Base-by-base conservation (phyloP, 441 rosid species). In the Pelargonium myrrhifolium region DNA sequence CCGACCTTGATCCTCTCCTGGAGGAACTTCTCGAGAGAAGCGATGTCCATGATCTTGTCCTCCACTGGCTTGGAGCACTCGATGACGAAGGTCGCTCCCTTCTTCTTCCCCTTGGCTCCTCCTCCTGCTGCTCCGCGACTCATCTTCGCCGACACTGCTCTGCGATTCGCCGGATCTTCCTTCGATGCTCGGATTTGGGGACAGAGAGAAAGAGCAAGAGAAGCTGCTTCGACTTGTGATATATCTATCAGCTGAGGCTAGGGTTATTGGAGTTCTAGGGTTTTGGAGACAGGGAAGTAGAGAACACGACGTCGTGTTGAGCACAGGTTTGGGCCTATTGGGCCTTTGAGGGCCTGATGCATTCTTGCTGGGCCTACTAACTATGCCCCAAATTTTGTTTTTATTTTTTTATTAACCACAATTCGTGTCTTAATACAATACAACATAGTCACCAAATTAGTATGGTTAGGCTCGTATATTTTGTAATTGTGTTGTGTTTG, bases 31-130 rank as follows among this genome's bases (percentile, higher is more conserved):
- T 92, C 97, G 3, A 92, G 80, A 8, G 97, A 87, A 37, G 47
- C 47, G 14, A 42, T 42, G 47, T 42, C 47, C 47, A 42, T 42
- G 75, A 91, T 89, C 79, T 83, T 89, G 64, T 91, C 97, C 71
- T 89, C 97, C 49, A 87, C 93, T 14, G 97, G 96, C 88, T 91
- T 91, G 49, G 84, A 74, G 76, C 96, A 91, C 73, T 91, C 97
- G 62, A 91, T 83, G 60, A 80, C 81, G 75, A 86, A 89, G 31
- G 79, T 17, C 0, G 74, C 92, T 31, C 89, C 89, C 83, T 86
- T 91, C 88, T 89, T 91, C 89, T 82, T 89, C 9, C 86, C 91
- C 81, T 78, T 84, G 62, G 53, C n/a, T 21, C 81, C 84, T 24
- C 81, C 84, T 3, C 81, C 77, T 47, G 82, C 86, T 37, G 73